Conservation (phyloP, 2,329 filamentous ascomycete species). For the Capronia americana region DNA sequence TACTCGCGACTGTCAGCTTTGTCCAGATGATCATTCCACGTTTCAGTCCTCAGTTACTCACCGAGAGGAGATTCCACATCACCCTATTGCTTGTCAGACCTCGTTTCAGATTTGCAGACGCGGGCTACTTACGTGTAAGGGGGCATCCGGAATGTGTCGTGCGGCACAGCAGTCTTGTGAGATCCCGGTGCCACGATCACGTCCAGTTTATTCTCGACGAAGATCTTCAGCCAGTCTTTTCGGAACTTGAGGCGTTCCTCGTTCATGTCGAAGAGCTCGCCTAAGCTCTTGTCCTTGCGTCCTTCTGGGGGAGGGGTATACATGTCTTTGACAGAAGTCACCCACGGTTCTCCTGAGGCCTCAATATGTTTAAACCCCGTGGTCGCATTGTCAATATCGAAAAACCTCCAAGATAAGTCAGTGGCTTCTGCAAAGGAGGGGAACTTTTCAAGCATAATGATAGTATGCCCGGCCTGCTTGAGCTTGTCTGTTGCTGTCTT, state of each 20-base stretch:
- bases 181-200: conserved; percentile 68
- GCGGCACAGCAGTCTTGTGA: conserved; percentile 66
- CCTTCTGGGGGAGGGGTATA: conserved; percentile 32
- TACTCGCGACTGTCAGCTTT: conserved; percentile 36
- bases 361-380: conserved; percentile 43
- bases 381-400: conserved; percentile 28
- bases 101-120: neutral
- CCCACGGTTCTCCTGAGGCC: conserved; percentile 34
- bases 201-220: conserved; percentile 56
- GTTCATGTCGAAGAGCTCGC: conserved; percentile 30
- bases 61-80: conserved; percentile 64
- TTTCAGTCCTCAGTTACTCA: conserved; percentile 41
- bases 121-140: conserved; percentile 46
- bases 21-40: neutral
- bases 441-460: conserved; percentile 51
- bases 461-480: conserved; percentile 49
- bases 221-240: conserved; percentile 36
- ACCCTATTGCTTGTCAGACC: conserved; percentile 41
- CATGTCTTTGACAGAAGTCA: conserved; percentile 32
- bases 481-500: conserved; percentile 48
- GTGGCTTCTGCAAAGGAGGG: conserved; percentile 29
- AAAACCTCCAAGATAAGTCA: conserved; percentile 23
- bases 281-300: conserved; percentile 23
- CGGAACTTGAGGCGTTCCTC: conserved; percentile 23
- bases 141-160: conserved; percentile 56